These are phyloP conservation scores for Gnetum montanum DNA, from an alignment of 75 land plant species.

Conservation along the genomic window DNA sequence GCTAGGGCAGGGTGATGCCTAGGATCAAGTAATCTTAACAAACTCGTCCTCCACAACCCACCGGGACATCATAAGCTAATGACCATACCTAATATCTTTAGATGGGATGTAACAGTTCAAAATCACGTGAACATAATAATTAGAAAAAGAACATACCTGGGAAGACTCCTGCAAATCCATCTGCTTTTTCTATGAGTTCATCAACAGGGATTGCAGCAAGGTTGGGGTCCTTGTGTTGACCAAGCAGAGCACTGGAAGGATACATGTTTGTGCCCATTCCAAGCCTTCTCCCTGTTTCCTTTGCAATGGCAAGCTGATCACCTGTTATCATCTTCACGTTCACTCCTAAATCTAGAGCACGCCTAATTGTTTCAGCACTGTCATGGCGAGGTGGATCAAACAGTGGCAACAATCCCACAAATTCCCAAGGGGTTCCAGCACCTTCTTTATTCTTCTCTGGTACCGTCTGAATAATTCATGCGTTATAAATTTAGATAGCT, in stretches of 20 bases:
- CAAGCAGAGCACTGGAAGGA: conserved; percentile 38
- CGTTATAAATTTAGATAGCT: not conserved
- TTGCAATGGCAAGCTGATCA: conserved; percentile 71
- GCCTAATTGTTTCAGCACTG: conserved; percentile 72
- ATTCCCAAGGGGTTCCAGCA: conserved; percentile 49
- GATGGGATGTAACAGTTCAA: no score
- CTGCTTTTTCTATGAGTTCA: conserved; percentile 41
- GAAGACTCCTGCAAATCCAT: conserved; percentile 55
- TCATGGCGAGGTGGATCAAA: conserved; percentile 85
- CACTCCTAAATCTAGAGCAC: conserved; percentile 65
- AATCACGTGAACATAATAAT: no score
- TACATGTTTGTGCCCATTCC: conserved; percentile 81
- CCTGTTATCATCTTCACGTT: conserved; percentile 90
- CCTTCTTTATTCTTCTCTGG: conserved; percentile 54
- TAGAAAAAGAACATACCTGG: no score
- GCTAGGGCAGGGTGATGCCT: no score
- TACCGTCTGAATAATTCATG: conserved; percentile 22
- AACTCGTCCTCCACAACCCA: no score
- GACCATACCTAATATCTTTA: no score
- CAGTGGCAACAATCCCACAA: conserved; percentile 57
- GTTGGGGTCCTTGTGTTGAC: conserved; percentile 26
- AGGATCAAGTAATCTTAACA: no score
- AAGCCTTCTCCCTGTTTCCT: conserved; percentile 70
- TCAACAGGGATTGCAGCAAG: conserved; percentile 31
- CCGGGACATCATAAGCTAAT: no score